These are phyloP conservation scores for Avicennia marina DNA, from an alignment of 257 asterid genomes.

Conservation along the genomic window DNA sequence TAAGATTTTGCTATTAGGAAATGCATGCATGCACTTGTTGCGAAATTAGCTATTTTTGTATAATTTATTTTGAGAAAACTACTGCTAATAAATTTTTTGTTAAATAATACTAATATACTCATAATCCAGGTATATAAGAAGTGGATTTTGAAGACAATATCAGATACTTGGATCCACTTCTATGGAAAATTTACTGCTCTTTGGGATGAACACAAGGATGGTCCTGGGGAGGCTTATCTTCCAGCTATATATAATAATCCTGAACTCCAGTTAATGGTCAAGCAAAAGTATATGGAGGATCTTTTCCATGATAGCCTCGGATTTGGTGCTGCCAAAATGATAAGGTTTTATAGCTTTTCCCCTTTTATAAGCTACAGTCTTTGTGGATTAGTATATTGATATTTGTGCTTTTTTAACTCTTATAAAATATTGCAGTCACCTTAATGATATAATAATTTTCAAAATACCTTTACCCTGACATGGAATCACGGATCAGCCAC, in stretches of 20 bases:
- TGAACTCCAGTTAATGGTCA: constrained; percentile 51
- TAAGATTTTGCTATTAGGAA: neutral
- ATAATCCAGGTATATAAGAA: constrained; percentile 52
- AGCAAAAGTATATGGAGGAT: constrained; percentile 65
- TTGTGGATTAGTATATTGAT: no score
- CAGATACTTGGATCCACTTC: constrained; percentile 90
- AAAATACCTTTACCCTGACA: no score
- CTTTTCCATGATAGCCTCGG: constrained; percentile 85
- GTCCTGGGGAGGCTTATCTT: constrained; percentile 96
- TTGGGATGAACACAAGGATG: constrained; percentile 87
- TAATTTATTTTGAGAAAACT: neutral
- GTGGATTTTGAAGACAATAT: constrained; percentile 81
- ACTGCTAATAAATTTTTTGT: no score
- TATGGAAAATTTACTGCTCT: constrained; percentile 65
- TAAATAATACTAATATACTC: no score
- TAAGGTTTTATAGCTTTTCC: constrained; percentile 45
- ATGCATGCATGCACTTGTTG: neutral
- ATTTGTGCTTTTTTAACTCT: no score
- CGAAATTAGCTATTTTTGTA: neutral
- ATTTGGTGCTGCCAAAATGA: constrained; percentile 97
- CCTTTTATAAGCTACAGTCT: neutral
- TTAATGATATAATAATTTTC: no score
- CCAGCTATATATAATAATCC: constrained; percentile 67
- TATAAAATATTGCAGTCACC: no score
- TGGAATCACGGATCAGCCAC: no score